These are phyloP conservation scores for Naegleria gruberi DNA, from an alignment of 208 protist species.

Conservation along the genomic window DNA sequence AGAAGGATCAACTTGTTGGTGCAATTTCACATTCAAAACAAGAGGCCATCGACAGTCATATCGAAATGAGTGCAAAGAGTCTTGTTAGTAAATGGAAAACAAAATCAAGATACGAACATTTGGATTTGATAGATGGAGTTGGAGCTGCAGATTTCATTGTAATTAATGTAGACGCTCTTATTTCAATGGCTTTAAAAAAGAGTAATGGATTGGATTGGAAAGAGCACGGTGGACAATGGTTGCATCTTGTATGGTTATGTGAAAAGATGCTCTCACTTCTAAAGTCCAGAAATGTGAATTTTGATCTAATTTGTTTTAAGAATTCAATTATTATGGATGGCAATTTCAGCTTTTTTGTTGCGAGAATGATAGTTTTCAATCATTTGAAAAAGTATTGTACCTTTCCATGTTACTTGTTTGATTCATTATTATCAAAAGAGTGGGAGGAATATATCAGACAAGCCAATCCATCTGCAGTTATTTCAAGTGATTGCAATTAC, in stretches of 20 bases:
- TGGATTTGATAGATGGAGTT: neutral
- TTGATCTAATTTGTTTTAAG: neutral
- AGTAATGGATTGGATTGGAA: neutral
- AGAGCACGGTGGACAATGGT: neutral
- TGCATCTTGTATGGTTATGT: neutral
- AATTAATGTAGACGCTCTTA: neutral
- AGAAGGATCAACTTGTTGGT: too few relatives aligned
- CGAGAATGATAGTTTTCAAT: too few relatives aligned
- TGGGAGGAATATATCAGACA: neutral
- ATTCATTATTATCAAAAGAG: neutral
- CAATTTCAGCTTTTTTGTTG: too few relatives aligned
- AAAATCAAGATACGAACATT: too few relatives aligned
- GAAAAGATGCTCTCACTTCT: neutral
- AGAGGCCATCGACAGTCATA: too few relatives aligned
- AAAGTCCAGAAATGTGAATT: neutral
- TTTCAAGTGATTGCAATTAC: neutral
- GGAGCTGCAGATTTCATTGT: neutral
- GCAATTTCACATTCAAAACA: too few relatives aligned
- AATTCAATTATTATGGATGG: too few relatives aligned
- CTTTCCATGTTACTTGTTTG: neutral
- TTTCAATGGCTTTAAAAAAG: neutral
- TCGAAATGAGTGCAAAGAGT: too few relatives aligned
- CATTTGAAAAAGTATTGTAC: neutral
- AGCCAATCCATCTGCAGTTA: neutral
- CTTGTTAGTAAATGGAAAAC: too few relatives aligned